phyloP scores from a whole-genome alignment of 202 grass and related monocot genomes.

The Dendrocalamus latiflorus region DNA sequence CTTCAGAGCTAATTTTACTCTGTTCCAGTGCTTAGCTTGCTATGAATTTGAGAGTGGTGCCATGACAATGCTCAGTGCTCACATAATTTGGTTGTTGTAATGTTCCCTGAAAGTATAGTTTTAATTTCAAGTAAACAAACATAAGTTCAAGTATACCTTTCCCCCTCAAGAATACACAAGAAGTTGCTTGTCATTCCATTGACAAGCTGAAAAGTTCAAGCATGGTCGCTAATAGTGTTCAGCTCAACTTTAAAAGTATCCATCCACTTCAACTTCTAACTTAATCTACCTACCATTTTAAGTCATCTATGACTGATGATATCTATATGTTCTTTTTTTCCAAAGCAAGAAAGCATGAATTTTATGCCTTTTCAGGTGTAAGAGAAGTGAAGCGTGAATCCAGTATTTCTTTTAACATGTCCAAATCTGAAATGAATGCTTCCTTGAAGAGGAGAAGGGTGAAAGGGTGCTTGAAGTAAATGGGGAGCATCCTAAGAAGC shows the following conservation, averaged over 20 bases:
- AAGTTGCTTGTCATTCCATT: too few species aligned
- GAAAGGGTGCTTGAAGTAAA: constrained; percentile 25
- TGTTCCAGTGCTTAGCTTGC: too few species aligned
- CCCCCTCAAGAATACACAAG: too few species aligned
- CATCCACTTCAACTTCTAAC: not conserved
- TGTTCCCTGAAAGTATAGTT: too few species aligned
- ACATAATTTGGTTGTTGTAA: too few species aligned
- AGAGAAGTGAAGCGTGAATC: constrained; percentile 22
- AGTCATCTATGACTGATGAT: not conserved
- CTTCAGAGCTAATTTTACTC: too few species aligned
- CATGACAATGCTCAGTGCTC: too few species aligned
- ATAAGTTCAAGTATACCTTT: not conserved
- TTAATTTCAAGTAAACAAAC: too few species aligned
- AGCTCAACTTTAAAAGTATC: too few species aligned
- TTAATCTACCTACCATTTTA: not conserved
- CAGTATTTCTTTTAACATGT: constrained; percentile 4
- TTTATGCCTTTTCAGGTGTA: constrained; percentile 23
- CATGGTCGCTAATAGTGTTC: too few species aligned
- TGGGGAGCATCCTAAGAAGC: constrained; percentile 24
- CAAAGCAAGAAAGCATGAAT: not conserved
- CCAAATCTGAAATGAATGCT: not conserved
- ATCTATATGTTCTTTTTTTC: not conserved
- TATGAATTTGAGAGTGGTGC: too few species aligned
- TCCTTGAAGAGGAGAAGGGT: constrained; percentile 28
- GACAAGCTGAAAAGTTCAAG: too few species aligned